A percentile compares a stretch with the other conserved stretches of the same genome.
phyloP scores from a whole-genome alignment of 768 basidiomycete genomes.

The Tulasnella calospora region DNA sequence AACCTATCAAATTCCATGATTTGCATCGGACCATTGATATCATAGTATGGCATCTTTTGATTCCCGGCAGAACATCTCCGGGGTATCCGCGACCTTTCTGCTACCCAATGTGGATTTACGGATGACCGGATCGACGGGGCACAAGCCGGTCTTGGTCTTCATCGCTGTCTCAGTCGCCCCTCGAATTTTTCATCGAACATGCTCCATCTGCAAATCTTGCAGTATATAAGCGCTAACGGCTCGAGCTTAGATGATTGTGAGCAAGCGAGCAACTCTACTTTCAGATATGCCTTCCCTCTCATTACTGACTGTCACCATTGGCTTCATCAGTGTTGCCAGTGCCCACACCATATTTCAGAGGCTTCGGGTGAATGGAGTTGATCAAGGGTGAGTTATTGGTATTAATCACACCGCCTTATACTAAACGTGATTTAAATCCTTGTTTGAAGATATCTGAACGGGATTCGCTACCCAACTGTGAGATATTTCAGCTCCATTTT shows the following conservation, averaged over 20 bases:
- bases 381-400: slow-evolving; percentile 14
- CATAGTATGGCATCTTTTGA: not conserved
- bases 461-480: slow-evolving; percentile 21
- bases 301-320: not conserved
- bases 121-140: not conserved
- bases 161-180: not conserved
- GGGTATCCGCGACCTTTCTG: not conserved
- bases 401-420: not conserved
- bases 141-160: not conserved
- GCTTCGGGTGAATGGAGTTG: slow-evolving; percentile 18
- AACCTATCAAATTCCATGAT: not conserved
- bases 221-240: not conserved
- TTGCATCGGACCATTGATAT: not conserved
- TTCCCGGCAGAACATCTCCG: not conserved
- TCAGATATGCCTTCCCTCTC: not conserved
- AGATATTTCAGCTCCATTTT: not conserved
- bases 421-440: not conserved
- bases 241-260: not conserved
- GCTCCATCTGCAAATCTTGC: not conserved
- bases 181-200: not conserved
- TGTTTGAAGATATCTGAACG: slow-evolving; percentile 9
- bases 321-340: not conserved
- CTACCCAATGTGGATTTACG: not conserved
- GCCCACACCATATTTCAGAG: slow-evolving; percentile 51
- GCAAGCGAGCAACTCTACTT: not conserved